These are phyloP conservation scores for Globisporangium barbulae DNA, from an alignment of 352 stramenopile species.

Conservation along the genomic window DNA sequence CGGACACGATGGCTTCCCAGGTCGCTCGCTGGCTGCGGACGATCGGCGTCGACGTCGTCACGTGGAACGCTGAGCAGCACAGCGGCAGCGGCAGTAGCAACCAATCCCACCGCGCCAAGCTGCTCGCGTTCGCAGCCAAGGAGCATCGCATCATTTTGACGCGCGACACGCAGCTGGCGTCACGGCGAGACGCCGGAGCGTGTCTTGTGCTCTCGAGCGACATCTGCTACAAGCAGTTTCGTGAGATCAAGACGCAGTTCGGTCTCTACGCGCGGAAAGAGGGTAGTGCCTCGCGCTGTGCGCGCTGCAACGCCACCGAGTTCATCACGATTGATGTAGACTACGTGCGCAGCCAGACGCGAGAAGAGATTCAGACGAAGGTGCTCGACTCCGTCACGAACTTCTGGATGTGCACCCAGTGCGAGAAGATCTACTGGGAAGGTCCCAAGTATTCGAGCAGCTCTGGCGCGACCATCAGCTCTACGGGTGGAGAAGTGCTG, in stretches of 20 bases:
- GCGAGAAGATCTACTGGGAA: conserved; percentile 75
- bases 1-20: conserved; percentile 71
- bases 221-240: conserved; percentile 51
- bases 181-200: conserved; percentile 40
- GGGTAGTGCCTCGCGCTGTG: conserved; percentile 42
- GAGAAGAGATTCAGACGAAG: conserved; percentile 26
- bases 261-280: conserved; percentile 30
- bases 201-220: conserved; percentile 55
- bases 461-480: neutral
- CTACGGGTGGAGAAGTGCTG: conserved; percentile 1
- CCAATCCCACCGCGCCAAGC: conserved; percentile 36
- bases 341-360: conserved; percentile 25
- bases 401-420: conserved; percentile 58
- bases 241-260: conserved; percentile 57
- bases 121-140: conserved; percentile 29
- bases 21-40: conserved; percentile 77
- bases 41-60: conserved; percentile 70
- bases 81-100: conserved; percentile 23
- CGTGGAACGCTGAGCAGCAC: conserved; percentile 47
- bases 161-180: conserved; percentile 37
- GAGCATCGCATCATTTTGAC: conserved; percentile 55
- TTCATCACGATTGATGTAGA: conserved; percentile 31
- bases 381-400: conserved; percentile 27
- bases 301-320: conserved; percentile 41
- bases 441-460: conserved; percentile 62